Conservation (phyloP, 108 stramenopile species). For the Cyclotella sp. region DNA sequence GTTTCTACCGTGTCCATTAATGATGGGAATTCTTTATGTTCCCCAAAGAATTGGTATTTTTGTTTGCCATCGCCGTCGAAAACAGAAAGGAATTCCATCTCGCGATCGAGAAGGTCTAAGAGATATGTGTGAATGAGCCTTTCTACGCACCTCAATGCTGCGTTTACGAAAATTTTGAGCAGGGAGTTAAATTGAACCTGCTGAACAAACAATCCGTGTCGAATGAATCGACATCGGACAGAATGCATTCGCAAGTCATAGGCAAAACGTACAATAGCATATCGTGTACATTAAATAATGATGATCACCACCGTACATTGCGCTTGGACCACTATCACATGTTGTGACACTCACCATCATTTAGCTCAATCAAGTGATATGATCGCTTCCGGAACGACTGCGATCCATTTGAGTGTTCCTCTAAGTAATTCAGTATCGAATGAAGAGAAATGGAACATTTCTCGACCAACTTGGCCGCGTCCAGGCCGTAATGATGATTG, state of each 20-base stretch:
- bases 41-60: constrained; percentile 47
- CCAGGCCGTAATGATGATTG: constrained; percentile 61
- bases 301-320: not conserved
- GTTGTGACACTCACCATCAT: constrained; percentile 32
- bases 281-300: not conserved
- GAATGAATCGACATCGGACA: too few relatives aligned
- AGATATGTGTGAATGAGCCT: constrained; percentile 57
- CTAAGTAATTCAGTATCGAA: constrained; percentile 41
- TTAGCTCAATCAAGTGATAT: constrained; percentile 24
- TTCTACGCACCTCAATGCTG: constrained; percentile 54
- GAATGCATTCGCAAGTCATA: not conserved
- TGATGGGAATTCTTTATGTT: constrained; percentile 33
- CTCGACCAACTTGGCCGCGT: constrained; percentile 57
- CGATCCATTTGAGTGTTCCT: constrained; percentile 29
- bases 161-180: not conserved
- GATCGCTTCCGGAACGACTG: constrained; percentile 16
- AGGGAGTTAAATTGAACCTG: not conserved
- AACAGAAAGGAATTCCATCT: constrained; percentile 50
- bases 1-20: constrained; percentile 40
- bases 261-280: not conserved
- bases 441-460: constrained; percentile 51
- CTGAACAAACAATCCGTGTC: too few relatives aligned
- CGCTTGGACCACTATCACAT: not conserved
- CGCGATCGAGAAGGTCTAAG: constrained; percentile 48
- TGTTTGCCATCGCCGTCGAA: constrained; percentile 15